These are phyloP conservation scores for Pichia californica DNA, from an alignment of 805 yeast species.

Conservation along the genomic window DNA sequence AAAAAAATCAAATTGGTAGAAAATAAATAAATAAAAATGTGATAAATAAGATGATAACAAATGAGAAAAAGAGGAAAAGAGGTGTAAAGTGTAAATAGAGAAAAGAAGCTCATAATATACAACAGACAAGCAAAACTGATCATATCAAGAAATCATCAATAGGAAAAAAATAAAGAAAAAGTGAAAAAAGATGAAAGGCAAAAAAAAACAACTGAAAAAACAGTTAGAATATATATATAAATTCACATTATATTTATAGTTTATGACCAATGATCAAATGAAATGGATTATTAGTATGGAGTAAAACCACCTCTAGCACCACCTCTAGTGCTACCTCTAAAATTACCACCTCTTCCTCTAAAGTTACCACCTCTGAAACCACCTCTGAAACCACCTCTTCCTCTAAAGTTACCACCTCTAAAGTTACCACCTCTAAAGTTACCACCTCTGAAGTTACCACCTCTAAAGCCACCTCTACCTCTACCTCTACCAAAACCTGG, in stretches of 20 bases:
- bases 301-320: conserved; percentile 21
- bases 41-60: neutral
- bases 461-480: conserved; percentile 27
- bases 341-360: neutral
- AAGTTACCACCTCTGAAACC: conserved; percentile 18
- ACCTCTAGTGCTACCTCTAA: conserved; percentile 4
- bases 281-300: conserved; percentile 22
- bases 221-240: neutral
- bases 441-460: conserved; percentile 13
- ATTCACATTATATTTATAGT: too few relatives aligned
- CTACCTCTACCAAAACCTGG: conserved; percentile 57
- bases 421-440: conserved; percentile 35
- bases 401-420: conserved; percentile 14
- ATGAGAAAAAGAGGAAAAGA: neutral
- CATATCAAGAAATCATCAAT: too few relatives aligned
- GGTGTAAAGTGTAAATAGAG: neutral
- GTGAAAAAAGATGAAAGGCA: too few relatives aligned
- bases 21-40: neutral
- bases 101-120: neutral
- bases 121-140: neutral
- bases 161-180: too few relatives aligned
- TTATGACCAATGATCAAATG: too few relatives aligned
- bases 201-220: neutral
- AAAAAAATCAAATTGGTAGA: too few relatives aligned
- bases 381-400: conserved; percentile 23